Conservation (phyloP, 495 filamentous ascomycete species). For the Penicillium robsamsonii region DNA sequence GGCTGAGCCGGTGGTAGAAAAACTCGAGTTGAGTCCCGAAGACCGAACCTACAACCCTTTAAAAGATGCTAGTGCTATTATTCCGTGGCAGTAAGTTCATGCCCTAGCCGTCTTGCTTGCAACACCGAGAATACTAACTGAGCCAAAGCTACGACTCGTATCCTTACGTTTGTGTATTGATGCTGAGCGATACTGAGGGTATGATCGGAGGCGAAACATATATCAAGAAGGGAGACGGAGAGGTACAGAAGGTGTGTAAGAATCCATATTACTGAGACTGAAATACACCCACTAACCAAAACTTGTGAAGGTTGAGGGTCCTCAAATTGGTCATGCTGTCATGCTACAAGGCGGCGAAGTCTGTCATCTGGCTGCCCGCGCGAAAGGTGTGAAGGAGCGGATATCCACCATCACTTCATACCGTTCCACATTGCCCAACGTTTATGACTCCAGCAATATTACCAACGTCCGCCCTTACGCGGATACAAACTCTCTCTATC, state of each 20-base stretch:
- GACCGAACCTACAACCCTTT: slow-evolving; percentile 21
- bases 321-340: slow-evolving; percentile 25
- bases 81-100: slow-evolving; percentile 36
- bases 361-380: slow-evolving; percentile 32
- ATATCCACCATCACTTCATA: slow-evolving; percentile 37
- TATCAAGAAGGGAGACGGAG: slow-evolving; percentile 30
- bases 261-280: not conserved
- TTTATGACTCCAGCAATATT: slow-evolving; percentile 32
- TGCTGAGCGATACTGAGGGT: slow-evolving; percentile 33
- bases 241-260: slow-evolving; percentile 21
- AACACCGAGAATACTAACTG: not conserved
- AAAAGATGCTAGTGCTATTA: slow-evolving; percentile 19
- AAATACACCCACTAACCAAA: not conserved
- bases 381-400: slow-evolving; percentile 29
- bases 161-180: slow-evolving; percentile 36
- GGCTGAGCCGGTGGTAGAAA: slow-evolving; percentile 20
- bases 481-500: slow-evolving; percentile 24
- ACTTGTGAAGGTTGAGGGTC: slow-evolving; percentile 23
- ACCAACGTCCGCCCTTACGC: slow-evolving; percentile 34
- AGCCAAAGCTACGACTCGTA: slow-evolving; percentile 30
- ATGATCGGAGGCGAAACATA: slow-evolving; percentile 40
- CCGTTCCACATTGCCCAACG: slow-evolving; percentile 22
- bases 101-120: not conserved
- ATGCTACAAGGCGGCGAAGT: slow-evolving; percentile 36
- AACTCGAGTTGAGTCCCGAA: slow-evolving; percentile 10